Conservation (phyloP, 129 eudicot genomes). For the Rutidosis leptorrhynchoides region DNA sequence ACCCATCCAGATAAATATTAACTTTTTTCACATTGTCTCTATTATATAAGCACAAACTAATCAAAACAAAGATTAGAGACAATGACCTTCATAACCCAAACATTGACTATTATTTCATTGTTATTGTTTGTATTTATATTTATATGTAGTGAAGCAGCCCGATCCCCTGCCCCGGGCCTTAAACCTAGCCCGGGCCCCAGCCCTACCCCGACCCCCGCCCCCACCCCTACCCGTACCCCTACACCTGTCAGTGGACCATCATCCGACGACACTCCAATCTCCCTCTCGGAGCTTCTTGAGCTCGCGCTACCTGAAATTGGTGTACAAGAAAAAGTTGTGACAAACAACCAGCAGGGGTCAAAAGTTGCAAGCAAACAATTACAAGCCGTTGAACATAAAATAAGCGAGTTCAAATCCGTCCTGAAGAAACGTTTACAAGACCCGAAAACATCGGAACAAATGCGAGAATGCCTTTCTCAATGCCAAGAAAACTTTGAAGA, state of each 20-base stretch:
- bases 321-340: slow-evolving; percentile 14
- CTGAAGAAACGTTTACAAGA: slow-evolving; percentile 28
- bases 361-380: slow-evolving; percentile 34
- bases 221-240: background rate
- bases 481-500: slow-evolving; percentile 34
- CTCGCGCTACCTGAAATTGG: slow-evolving; percentile 23
- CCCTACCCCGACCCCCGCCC: background rate
- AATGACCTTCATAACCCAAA: slow-evolving; percentile 23
- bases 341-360: slow-evolving; percentile 1
- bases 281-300: slow-evolving; percentile 25
- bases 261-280: background rate
- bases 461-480: slow-evolving; percentile 28
- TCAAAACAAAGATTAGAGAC: slow-evolving; percentile 16
- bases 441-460: slow-evolving; percentile 17
- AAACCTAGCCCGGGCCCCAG: background rate
- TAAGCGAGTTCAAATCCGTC: slow-evolving; percentile 17
- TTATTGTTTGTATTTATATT: slow-evolving; percentile 10
- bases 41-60: slow-evolving; percentile 1
- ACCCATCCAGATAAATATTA: background rate
- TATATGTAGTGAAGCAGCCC: background rate
- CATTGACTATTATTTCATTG: slow-evolving; percentile 18
- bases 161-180: background rate
- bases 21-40: slow-evolving; percentile 24
- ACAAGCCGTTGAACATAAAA: slow-evolving; percentile 25
- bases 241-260: background rate